phyloP scores from a whole-genome alignment of 768 basidiomycete genomes.

The Lactarius sanguifluus region DNA sequence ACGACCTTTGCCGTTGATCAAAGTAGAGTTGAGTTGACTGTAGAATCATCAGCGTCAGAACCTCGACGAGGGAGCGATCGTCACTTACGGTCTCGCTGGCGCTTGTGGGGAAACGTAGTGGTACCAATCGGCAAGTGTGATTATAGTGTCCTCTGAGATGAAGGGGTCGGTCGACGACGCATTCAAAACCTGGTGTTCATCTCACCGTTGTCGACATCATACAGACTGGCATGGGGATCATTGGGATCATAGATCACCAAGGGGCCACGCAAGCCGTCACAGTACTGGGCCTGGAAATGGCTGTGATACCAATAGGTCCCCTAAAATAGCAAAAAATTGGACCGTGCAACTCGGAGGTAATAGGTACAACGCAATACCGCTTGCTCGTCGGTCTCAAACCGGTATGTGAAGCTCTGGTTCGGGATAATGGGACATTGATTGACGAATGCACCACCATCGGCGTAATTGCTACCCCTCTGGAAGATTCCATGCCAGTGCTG shows the following conservation, averaged over 20 bases:
- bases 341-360: no score
- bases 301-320: constrained; percentile 40
- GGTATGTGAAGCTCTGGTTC: constrained; percentile 43
- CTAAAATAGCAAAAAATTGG: not conserved
- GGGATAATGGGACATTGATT: constrained; percentile 50
- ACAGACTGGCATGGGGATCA: constrained; percentile 31
- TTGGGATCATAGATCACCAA: constrained; percentile 34
- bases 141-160: constrained; percentile 28
- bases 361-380: constrained; percentile 31
- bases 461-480: constrained; percentile 44
- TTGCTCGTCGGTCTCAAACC: constrained; percentile 38
- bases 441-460: constrained; percentile 44
- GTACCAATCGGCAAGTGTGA: constrained; percentile 30
- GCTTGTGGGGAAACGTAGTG: no score
- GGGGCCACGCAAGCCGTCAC: constrained; percentile 36
- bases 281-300: constrained; percentile 41
- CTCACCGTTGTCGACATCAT: constrained; percentile 34
- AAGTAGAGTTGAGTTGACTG: constrained; percentile 25
- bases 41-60: not conserved
- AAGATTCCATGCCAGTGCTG: constrained; percentile 59
- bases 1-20: constrained; percentile 29
- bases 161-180: not conserved
- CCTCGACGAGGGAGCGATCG: not conserved
- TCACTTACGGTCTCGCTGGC: no score
- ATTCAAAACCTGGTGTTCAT: not conserved